Base-by-base conservation (phyloP, 495 filamentous ascomycete genomes). In the Paragyromitra xinjiangensis region DNA sequence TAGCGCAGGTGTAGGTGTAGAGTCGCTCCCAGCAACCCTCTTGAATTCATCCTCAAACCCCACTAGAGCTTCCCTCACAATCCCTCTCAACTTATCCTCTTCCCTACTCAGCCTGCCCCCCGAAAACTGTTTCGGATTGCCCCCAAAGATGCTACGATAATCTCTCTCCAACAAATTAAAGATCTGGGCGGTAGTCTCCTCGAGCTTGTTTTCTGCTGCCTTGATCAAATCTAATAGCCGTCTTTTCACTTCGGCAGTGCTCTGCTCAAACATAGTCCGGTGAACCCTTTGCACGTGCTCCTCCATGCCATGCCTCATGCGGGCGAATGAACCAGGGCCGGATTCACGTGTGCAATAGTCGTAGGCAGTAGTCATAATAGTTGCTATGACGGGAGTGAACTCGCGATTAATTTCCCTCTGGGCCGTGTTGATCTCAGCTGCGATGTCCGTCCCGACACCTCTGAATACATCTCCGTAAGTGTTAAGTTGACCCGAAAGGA, bases 381-480 rank as follows among this genome's bases (percentile, higher is more conserved):
- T 14, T 37, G 84, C 80, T 37, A 91, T 88, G 24, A 85, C 82
- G 1, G 88, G 89, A 11, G 83, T 85, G 65, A 90, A 91, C 29
- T 84, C 78, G 6, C 90, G 86, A 77, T 87, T 91, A 42, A 87
- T 86, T 2, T 89, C 88, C 40, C 86, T 84, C 75, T 91, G 89
- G 5, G 81, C 16, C 3, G 82, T 81, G 24, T 84, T 86, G 59
- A 89, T 85, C 9, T 77, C 69, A 0, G 78, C 76, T 0, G 78
- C 74, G 24, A 87, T 77, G 8, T 76, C 59, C 0, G 19, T 70
- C 6, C 84, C 76, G 0, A 87, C 44, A 7, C 84, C 75, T 16
- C 78, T 81, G 29, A 89, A 82, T 4, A 81, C 71, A 5, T 79
- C 81, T 45, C 83, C 83, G 58, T 89, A 87, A 2, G 81, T 83